Conservation (phyloP, 2,329 filamentous ascomycete species). For the Akanthomyces muscarius region DNA sequence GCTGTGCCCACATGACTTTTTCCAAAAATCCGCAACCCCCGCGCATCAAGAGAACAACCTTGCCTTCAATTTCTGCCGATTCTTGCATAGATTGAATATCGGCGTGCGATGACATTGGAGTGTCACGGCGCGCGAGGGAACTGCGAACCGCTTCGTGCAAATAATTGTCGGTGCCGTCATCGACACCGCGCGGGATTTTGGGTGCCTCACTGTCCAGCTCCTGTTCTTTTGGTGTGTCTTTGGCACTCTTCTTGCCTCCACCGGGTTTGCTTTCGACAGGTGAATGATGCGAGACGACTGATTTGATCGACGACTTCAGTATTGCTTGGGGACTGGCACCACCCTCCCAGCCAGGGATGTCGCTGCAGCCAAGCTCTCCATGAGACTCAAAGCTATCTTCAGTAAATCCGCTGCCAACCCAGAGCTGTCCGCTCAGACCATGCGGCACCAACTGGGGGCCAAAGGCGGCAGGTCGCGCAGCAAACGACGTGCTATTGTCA, state of each 20-base stretch:
- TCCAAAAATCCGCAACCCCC: conserved; percentile 95
- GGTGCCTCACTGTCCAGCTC: background rate
- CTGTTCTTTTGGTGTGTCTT: background rate
- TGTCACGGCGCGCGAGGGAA: conserved; percentile 32
- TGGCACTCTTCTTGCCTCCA: background rate
- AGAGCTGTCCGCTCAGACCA: conserved; percentile 83
- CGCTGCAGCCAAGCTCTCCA: conserved; percentile 90
- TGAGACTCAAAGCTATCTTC: conserved; percentile 70
- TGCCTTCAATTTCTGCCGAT: conserved; percentile 86
- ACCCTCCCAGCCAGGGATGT: conserved; percentile 83
- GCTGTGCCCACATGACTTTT: conserved; percentile 95
- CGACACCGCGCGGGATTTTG: conserved; percentile 27
- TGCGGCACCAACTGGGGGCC: conserved; percentile 71
- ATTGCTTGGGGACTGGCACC: conserved; percentile 31
- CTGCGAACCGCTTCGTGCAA: conserved; percentile 54
- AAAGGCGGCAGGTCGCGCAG: conserved; percentile 89
- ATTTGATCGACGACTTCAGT: conserved; percentile 15
- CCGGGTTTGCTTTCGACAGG: background rate
- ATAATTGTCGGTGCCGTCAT: conserved; percentile 83
- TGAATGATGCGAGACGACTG: background rate
- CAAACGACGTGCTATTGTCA: conserved; percentile 96
- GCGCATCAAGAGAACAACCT: conserved; percentile 84
- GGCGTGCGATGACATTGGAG: conserved; percentile 57
- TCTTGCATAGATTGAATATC: conserved; percentile 92
- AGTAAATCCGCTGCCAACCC: conserved; percentile 88